These are phyloP conservation scores for Saccharomyces hybrid DNA, from an alignment of 1,139 yeast species.

Conservation along the genomic window DNA sequence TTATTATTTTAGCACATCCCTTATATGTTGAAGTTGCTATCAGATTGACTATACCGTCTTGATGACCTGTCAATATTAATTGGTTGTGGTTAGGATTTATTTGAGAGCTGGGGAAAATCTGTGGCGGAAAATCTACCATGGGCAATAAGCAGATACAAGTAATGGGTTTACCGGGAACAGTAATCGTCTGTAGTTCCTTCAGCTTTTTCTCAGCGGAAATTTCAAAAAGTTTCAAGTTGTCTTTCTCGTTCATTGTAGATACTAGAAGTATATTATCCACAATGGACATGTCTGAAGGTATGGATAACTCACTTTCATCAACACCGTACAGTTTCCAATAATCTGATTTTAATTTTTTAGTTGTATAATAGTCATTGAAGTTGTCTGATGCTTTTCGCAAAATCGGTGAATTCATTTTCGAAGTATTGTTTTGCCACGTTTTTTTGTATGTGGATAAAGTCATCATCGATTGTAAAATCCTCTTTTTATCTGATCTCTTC, in stretches of 20 bases:
- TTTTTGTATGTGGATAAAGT: conserved; percentile 8
- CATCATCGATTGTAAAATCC: conserved; percentile 2
- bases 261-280: conserved; percentile 14
- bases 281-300: conserved; percentile 16
- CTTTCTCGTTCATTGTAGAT: conserved; percentile 11
- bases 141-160: conserved; percentile 14
- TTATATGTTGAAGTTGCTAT: conserved; percentile 20
- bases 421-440: conserved; percentile 17
- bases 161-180: conserved; percentile 24
- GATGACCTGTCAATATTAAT: conserved; percentile 24
- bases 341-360: conserved; percentile 23
- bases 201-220: conserved; percentile 11
- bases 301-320: neutral
- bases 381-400: conserved; percentile 26
- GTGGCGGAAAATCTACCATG: conserved; percentile 2
- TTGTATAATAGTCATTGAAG: conserved; percentile 24
- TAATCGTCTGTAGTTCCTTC: conserved; percentile 19
- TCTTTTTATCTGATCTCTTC: conserved; percentile 8
- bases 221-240: conserved; percentile 19
- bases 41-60: conserved; percentile 26
- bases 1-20: conserved; percentile 23
- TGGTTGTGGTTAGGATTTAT: conserved; percentile 16
- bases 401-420: conserved; percentile 15
- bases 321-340: conserved; percentile 16
- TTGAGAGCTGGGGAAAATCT: neutral